Base-by-base conservation (phyloP, 345 rosid genomes). In the Barbarea vulgaris region DNA sequence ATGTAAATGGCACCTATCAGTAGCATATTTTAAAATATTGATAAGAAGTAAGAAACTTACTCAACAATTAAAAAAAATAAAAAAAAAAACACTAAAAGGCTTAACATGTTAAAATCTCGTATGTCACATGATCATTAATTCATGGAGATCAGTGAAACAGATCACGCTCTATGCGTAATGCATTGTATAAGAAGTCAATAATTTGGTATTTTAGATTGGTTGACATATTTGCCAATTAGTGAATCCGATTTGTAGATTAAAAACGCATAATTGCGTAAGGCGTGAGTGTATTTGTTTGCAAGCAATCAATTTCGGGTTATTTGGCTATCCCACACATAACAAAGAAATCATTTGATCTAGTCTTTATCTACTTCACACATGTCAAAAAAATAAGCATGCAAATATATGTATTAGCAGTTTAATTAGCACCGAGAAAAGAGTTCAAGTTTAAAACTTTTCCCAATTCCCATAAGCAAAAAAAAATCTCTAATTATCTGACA, bases 151-250 rank as follows among this genome's bases (percentile, higher is more conserved):
- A 17, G 12, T 59, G 58, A 22, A 21, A 33, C 67, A 47, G 36
- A 70, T 58, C 75, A 33, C 47, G 42, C 19, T 25, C 5, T 69
- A 39, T 27, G 39, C 52, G 10, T 54, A 53, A 25, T 37, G 25
- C 55, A 18, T 18, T 24, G 58, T n/a, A 34, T 59, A 33, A 11
- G 7, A 48, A 24, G 75, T 71, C 67, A 60, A 71, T 60, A 18
- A 71, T 24, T 60, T 25, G 25, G 51, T 48, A 22, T 48, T 27
- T 46, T 47, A 48, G 39, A 60, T 24, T 48, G 37, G 59, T 71
- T 59, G 34, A 34, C 59, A 71, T 48, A 48, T 46, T 15, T 42
- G 22, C 3, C 73, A 60, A 55, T n/a, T n/a, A n/a, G 39, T 48
- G 44, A 51, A 22, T 66, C 8, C 25, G n/a, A 36, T 52, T 7